Evolutionary conservation across 1,284 basidiomycete species (phyloP).

Genomic region (Apiotrichum sp.): DNA sequence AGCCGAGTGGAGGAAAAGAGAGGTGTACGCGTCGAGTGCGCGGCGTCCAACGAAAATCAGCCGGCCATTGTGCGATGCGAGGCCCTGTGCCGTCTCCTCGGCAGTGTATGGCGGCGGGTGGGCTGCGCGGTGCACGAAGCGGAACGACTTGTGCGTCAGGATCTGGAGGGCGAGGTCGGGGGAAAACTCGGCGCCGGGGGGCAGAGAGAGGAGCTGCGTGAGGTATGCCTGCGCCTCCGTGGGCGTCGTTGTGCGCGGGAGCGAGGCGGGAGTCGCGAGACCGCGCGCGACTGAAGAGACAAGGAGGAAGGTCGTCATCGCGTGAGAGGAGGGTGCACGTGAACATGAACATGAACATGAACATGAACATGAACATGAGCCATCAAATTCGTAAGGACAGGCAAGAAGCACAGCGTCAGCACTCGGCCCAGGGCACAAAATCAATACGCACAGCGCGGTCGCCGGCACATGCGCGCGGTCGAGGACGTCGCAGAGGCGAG

Average conservation of each 20-base stretch:
- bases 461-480: not conserved
- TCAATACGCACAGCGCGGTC: not conserved
- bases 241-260: not conserved
- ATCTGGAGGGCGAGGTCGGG: constrained; percentile 41
- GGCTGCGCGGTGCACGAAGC: constrained; percentile 32
- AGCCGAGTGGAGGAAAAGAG: constrained; percentile 41
- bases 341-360: too few species aligned
- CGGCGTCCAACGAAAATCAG: constrained; percentile 43
- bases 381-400: too few species aligned
- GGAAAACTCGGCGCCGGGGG: constrained; percentile 33
- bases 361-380: not conserved
- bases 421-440: not conserved
- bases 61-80: constrained; percentile 36
- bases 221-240: constrained; percentile 33
- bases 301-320: too few species aligned
- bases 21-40: constrained; percentile 36
- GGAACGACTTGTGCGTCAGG: constrained; percentile 46
- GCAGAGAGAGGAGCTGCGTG: constrained; percentile 34
- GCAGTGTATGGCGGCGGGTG: constrained; percentile 15
- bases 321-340: too few species aligned
- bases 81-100: constrained; percentile 10
- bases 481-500: not conserved
- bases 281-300: not conserved
- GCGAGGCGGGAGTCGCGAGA: not conserved
- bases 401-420: not conserved